Percentiles rank a stretch among this genome's conserved stretches.
Evolutionary conservation across 352 stramenopile genomes (phyloP).

Genomic region (Phytophthora melonis): DNA sequence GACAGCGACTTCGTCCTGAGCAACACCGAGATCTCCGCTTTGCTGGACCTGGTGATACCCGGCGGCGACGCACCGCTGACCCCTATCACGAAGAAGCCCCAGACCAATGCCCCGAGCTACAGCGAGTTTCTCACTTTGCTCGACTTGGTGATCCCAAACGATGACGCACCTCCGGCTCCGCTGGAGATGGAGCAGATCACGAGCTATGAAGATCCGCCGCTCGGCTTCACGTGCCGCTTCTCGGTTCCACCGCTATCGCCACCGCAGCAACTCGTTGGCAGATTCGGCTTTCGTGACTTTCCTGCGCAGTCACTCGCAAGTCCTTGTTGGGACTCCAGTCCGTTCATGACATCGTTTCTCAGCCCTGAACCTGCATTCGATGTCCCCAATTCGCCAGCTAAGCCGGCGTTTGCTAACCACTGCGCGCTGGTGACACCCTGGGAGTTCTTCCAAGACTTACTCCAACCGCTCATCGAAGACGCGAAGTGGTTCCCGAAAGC

Average conservation of each 20-base stretch:
- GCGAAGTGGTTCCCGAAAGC: constrained; percentile 1
- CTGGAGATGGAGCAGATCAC: constrained; percentile 10
- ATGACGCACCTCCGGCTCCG: not conserved
- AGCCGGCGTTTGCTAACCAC: not conserved
- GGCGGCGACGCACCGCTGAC: not conserved
- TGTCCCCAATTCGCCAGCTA: not conserved
- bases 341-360: constrained; percentile 1
- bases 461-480: not conserved
- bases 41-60: constrained; percentile 43
- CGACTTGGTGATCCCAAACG: constrained; percentile 29
- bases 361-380: not conserved
- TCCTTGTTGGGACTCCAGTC: not conserved
- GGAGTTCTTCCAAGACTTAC: not conserved
- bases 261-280: not conserved
- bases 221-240: not conserved
- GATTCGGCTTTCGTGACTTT: not conserved
- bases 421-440: constrained; percentile 1
- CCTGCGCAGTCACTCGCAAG: not conserved
- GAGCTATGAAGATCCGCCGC: constrained; percentile 1
- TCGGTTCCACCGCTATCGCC: not conserved
- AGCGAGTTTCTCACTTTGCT: constrained; percentile 29
- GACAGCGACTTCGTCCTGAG: not conserved
- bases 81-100: constrained; percentile 6
- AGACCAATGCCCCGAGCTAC: constrained; percentile 1
- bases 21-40: constrained; percentile 19